These are phyloP conservation scores for Neohortaea acidophila DNA, from an alignment of 495 filamentous ascomycete species.

Conservation along the genomic window DNA sequence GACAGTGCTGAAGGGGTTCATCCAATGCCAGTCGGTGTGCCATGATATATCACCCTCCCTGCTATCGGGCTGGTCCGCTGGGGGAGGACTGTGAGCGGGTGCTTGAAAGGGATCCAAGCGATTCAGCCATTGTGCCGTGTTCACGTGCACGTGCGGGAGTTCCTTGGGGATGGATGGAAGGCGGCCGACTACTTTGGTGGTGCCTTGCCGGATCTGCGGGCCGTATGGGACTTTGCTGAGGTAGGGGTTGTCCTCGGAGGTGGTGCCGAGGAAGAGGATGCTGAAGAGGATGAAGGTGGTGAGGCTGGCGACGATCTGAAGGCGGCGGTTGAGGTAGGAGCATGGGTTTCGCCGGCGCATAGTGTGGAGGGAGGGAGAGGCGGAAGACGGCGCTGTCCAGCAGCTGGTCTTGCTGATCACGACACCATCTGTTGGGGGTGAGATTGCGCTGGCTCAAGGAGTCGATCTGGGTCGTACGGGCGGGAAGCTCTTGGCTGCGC, in stretches of 20 bases:
- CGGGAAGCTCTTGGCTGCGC: no score
- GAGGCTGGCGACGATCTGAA: slow-evolving; percentile 17
- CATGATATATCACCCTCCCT: slow-evolving; percentile 65
- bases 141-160: slow-evolving; percentile 6
- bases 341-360: slow-evolving; percentile 11
- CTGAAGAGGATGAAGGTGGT: slow-evolving; percentile 13
- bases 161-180: slow-evolving; percentile 9
- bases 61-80: slow-evolving; percentile 54
- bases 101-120: slow-evolving; percentile 49
- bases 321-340: slow-evolving; percentile 13
- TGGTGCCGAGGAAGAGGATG: slow-evolving; percentile 16
- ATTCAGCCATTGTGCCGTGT: slow-evolving; percentile 16
- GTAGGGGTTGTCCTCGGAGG: slow-evolving; percentile 3
- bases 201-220: slow-evolving; percentile 6
- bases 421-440: slow-evolving; percentile 1
- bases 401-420: not conserved
- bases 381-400: slow-evolving; percentile 5
- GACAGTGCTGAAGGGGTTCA: slow-evolving; percentile 72
- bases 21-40: slow-evolving; percentile 80
- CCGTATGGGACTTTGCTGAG: slow-evolving; percentile 11
- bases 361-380: not conserved
- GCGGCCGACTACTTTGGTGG: slow-evolving; percentile 12
- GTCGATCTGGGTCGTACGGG: no score
- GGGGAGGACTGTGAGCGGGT: slow-evolving; percentile 57
- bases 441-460: no score